Evolutionary conservation across 352 stramenopile genomes (phyloP).

Genomic region (Plasmopara muralis): DNA sequence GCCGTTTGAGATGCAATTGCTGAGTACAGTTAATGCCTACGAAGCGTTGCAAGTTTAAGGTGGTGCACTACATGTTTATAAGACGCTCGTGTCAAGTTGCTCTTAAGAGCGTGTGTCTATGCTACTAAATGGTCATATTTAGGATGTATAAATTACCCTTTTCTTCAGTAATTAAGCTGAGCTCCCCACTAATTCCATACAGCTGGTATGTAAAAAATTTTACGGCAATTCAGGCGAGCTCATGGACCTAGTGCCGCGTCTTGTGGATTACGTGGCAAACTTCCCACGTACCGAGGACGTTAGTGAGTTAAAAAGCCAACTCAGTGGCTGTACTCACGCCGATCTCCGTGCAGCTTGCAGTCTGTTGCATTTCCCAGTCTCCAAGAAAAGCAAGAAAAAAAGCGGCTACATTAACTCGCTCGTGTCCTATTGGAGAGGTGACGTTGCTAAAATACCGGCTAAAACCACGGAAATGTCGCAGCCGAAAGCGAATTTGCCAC

Average conservation of each 20-base stretch:
- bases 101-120: not conserved
- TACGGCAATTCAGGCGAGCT: not conserved
- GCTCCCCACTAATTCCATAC: constrained; percentile 1
- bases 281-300: constrained; percentile 6
- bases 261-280: constrained; percentile 18
- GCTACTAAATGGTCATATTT: too few species aligned
- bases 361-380: constrained; percentile 5
- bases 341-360: constrained; percentile 15
- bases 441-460: not conserved
- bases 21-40: constrained; percentile 54
- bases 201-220: not conserved
- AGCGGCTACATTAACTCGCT: constrained; percentile 10
- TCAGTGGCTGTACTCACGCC: constrained; percentile 12
- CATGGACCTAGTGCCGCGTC: constrained; percentile 12
- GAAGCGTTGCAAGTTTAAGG: constrained; percentile 41
- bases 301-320: constrained; percentile 13
- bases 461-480: constrained; percentile 1
- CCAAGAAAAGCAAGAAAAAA: constrained; percentile 14
- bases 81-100: too few species aligned
- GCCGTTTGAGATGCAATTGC: constrained; percentile 67
- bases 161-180: not conserved
- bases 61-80: too few species aligned
- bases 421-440: constrained; percentile 13
- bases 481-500: constrained; percentile 4
- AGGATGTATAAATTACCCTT: not conserved